Conservation (phyloP, 352 stramenopile species). For the Pythium pyrilobum region DNA sequence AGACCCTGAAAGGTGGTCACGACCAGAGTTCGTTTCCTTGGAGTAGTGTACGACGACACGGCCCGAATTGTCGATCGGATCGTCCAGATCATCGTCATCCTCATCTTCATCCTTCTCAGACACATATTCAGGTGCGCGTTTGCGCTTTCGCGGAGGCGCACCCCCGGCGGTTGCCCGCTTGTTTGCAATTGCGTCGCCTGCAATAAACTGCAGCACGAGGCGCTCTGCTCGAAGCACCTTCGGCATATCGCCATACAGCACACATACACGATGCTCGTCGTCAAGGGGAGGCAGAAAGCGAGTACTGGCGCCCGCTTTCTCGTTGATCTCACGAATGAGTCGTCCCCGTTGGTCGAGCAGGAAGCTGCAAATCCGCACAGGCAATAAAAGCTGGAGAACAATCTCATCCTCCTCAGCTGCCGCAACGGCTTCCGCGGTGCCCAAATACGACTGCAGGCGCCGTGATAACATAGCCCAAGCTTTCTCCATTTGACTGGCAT, state of each 20-base stretch:
- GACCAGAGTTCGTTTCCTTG: no score
- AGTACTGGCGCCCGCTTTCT: slow-evolving; percentile 42
- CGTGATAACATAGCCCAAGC: slow-evolving; percentile 32
- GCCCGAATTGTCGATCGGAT: background rate
- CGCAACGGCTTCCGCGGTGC: background rate
- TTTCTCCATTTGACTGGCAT: slow-evolving; percentile 33
- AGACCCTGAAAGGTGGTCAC: no score
- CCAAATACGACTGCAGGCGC: slow-evolving; percentile 26
- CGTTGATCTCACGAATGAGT: slow-evolving; percentile 50
- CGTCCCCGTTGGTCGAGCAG: slow-evolving; percentile 43
- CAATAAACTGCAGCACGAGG: slow-evolving; percentile 55
- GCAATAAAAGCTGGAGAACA: slow-evolving; percentile 44
- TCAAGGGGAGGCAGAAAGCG: slow-evolving; percentile 36
- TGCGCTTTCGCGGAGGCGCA: slow-evolving; percentile 31
- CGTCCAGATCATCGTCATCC: background rate
- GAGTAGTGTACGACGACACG: slow-evolving; percentile 14
- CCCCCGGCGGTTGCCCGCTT: slow-evolving; percentile 22
- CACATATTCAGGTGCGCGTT: background rate
- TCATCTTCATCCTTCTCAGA: background rate
- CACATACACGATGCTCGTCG: slow-evolving; percentile 40
- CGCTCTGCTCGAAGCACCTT: slow-evolving; percentile 47
- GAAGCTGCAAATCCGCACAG: slow-evolving; percentile 34
- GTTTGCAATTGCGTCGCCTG: slow-evolving; percentile 44
- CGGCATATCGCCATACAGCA: slow-evolving; percentile 46
- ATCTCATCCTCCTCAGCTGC: slow-evolving; percentile 33